Evolutionary conservation across 169 alveolate species (phyloP), one percentile per base, ranked within the genome.

Genomic region (Plasmodium berghei): DNA sequence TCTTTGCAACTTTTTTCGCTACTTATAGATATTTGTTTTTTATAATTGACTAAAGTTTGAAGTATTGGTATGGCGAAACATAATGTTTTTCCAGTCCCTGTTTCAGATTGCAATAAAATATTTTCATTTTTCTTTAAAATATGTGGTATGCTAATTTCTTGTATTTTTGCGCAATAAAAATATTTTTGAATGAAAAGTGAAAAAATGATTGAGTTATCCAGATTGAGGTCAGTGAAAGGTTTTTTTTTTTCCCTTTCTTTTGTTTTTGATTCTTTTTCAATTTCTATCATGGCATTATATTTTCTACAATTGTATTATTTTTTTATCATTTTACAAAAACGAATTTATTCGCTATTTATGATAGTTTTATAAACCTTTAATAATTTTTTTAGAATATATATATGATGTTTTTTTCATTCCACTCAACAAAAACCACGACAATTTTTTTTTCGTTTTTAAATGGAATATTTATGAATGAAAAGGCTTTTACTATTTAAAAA

Each of bases 51-150:
- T 16, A 96, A 83, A 75, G 80, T 72, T 88, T 97, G 95, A 12
- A 97, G 88, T 40, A 97, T 92, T 45, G 99, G 99, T 16, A 96
- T 91, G 12, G 94, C 96, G 87, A 95, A 96, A 9, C 97, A 91
- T 55, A 96, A 96, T 1, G 97, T 95, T 92, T 96, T 96, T 14
- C 98, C 98, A 22, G 96, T 93, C n/a, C 98, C 98, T 34, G 99
- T 97, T 75, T 96, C 98, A 9, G 99, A 98, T 54, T 96, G 93
- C 5, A 98, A 98, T 18, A 96, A 96, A 46, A 97, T 93, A 89
- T 97, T 98, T 72, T 94, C 92, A 34, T 34, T 34, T 48, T 95
- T 94, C 71, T 94, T 92, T 61, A 95, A 69, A 5, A 97, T 94
- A 64, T 91, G 94, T 18, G 98, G 98, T 34, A 96, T 80, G 24